These are phyloP conservation scores for Aquanectria penicillioides DNA, from an alignment of 2,329 filamentous ascomycete species.

Conservation along the genomic window DNA sequence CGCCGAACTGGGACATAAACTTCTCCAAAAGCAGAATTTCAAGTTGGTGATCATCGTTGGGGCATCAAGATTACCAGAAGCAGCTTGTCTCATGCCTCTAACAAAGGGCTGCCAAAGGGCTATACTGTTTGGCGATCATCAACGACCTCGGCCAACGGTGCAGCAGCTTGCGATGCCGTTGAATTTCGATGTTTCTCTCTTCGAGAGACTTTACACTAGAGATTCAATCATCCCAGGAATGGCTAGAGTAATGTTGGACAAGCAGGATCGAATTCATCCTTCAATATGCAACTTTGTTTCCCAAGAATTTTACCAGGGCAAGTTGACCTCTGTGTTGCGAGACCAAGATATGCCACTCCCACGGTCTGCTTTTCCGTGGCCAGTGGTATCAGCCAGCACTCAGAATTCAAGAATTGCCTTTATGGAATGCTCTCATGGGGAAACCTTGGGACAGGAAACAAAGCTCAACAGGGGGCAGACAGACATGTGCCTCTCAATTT, in stretches of 20 bases:
- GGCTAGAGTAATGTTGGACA: constrained; percentile 53
- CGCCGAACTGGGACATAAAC: constrained; percentile 52
- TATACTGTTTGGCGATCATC: constrained; percentile 57
- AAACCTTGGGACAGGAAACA: constrained; percentile 50
- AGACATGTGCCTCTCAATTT: constrained; percentile 46
- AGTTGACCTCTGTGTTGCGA: constrained; percentile 47
- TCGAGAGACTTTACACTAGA: constrained; percentile 51
- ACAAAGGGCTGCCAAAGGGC: constrained; percentile 54
- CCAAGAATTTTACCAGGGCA: constrained; percentile 50
- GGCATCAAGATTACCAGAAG: constrained; percentile 58
- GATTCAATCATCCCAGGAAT: neutral
- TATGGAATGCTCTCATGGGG: constrained; percentile 46
- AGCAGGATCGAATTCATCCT: constrained; percentile 56
- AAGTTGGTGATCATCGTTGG: constrained; percentile 56
- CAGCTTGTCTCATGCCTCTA: constrained; percentile 51
- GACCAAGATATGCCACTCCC: constrained; percentile 32
- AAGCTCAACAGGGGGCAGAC: constrained; percentile 53
- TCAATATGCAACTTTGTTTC: constrained; percentile 53
- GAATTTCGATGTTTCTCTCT: constrained; percentile 54
- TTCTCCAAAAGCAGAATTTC: constrained; percentile 51
- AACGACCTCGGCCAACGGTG: constrained; percentile 56
- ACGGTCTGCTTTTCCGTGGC: constrained; percentile 26
- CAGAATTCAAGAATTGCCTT: constrained; percentile 39
- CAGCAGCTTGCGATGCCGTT: constrained; percentile 46
- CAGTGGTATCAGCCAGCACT: neutral